A percentile compares a stretch with the other conserved stretches of the same genome.
Conservation (phyloP, 2,329 filamentous ascomycete genomes). For the Malbranchea zuffiana region DNA sequence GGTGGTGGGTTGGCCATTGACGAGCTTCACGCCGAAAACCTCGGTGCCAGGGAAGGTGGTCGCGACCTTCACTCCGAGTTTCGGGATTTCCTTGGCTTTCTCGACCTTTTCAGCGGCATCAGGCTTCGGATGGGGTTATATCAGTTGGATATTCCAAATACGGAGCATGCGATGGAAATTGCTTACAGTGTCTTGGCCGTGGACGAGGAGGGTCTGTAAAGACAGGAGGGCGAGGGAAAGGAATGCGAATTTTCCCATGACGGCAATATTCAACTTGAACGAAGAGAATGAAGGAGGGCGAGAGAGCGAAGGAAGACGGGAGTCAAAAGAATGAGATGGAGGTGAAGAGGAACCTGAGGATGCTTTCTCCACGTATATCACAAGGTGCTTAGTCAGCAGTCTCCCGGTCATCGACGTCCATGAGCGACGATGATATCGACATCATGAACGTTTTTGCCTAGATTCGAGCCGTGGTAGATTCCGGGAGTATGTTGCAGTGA, state of each 20-base stretch:
- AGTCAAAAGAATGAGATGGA: constrained; percentile 8
- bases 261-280: constrained; percentile 18
- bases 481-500: too few relatives aligned
- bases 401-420: too few relatives aligned
- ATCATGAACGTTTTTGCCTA: too few relatives aligned
- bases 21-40: constrained; percentile 87
- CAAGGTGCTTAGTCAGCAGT: constrained; percentile 10
- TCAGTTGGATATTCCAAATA: constrained; percentile 4
- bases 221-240: constrained; percentile 62
- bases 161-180: constrained; percentile 13
- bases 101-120: constrained; percentile 55
- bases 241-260: constrained; percentile 65
- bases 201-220: constrained; percentile 54
- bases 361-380: constrained; percentile 11
- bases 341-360: constrained; percentile 5
- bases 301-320: constrained; percentile 7
- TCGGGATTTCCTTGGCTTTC: constrained; percentile 46
- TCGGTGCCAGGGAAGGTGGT: constrained; percentile 56
- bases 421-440: too few relatives aligned
- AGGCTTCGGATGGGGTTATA: constrained; percentile 8
- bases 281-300: constrained; percentile 6
- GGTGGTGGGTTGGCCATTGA: constrained; percentile 81
- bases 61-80: constrained; percentile 44
- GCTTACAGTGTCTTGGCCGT: constrained; percentile 52
- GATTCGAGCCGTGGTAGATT: too few relatives aligned